A percentile compares a stretch with the other conserved stretches of the same genome.
Evolutionary conservation across 2,329 filamentous ascomycete species (phyloP).

Genomic region (Mycocentrospora acerina): DNA sequence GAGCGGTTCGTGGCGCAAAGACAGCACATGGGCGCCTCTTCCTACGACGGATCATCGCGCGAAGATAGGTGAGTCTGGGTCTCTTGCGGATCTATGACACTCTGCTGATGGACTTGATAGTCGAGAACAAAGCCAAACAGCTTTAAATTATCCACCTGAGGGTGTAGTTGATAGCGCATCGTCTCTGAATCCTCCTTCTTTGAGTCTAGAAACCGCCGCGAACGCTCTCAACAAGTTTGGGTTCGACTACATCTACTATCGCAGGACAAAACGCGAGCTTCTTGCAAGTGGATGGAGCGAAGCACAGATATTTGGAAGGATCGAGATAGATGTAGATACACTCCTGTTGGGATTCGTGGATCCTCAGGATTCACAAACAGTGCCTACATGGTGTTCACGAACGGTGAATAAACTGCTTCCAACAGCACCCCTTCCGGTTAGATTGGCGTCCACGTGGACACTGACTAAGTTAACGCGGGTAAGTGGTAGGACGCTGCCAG

Average conservation of each 20-base stretch:
- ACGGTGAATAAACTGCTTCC: constrained; percentile 35
- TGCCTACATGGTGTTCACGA: constrained; percentile 37
- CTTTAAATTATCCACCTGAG: constrained; percentile 26
- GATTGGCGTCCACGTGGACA: constrained; percentile 35
- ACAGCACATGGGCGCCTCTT: constrained; percentile 28
- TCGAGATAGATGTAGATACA: constrained; percentile 38
- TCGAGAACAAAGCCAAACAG: constrained; percentile 36
- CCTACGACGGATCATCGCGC: constrained; percentile 37
- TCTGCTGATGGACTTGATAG: constrained; percentile 25
- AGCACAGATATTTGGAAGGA: constrained; percentile 34
- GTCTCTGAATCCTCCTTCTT: constrained; percentile 19
- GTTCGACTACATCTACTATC: constrained; percentile 37
- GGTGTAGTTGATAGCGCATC: constrained; percentile 18
- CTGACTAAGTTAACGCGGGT: constrained; percentile 41
- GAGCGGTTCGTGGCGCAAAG: constrained; percentile 25
- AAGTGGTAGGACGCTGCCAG: constrained; percentile 10
- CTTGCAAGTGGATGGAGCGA: constrained; percentile 36
- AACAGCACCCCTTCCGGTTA: constrained; percentile 24
- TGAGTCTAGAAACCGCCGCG: constrained; percentile 18
- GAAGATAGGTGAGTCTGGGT: constrained; percentile 31
- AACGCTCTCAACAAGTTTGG: constrained; percentile 33
- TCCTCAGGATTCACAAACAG: constrained; percentile 34
- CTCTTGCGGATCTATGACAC: constrained; percentile 1
- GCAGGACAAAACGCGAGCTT: constrained; percentile 34
- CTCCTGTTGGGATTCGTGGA: constrained; percentile 37